Evolutionary conservation across 2,329 filamentous ascomycete genomes (phyloP).

Genomic region (Bisporella sp.): DNA sequence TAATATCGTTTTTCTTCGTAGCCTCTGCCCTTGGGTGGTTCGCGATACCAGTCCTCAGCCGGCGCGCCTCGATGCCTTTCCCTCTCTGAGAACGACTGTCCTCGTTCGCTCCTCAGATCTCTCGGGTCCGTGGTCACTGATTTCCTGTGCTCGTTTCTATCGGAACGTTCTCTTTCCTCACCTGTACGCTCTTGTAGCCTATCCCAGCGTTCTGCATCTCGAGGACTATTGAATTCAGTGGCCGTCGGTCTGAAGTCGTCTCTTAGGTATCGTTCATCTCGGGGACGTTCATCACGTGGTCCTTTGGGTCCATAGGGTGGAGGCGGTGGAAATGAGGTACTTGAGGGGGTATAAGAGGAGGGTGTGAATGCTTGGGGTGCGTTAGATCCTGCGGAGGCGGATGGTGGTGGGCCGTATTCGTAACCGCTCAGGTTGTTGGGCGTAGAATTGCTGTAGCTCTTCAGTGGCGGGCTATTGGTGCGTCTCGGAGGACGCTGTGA

Average conservation of each 20-base stretch:
- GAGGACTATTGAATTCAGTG: slow-evolving; percentile 22
- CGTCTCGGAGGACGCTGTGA: slow-evolving; percentile 10
- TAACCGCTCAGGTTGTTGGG: slow-evolving; percentile 17
- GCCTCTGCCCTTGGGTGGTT: neutral
- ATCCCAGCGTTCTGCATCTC: slow-evolving; percentile 25
- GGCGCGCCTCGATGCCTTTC: neutral
- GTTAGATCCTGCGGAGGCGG: slow-evolving; percentile 12
- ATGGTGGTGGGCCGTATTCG: slow-evolving; percentile 17
- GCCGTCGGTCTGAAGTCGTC: slow-evolving; percentile 18
- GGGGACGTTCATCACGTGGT: slow-evolving; percentile 6
- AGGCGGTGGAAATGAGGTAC: slow-evolving; percentile 20
- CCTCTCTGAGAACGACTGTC: neutral
- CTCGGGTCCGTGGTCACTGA: neutral
- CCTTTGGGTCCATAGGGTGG: slow-evolving; percentile 15
- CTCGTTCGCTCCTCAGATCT: neutral
- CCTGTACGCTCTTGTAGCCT: slow-evolving; percentile 13
- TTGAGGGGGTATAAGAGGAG: slow-evolving; percentile 12
- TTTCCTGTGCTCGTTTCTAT: neutral
- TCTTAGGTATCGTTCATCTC: slow-evolving; percentile 16
- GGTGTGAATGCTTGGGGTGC: slow-evolving; percentile 10
- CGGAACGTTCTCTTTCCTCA: neutral
- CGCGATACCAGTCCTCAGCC: neutral
- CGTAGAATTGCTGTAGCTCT: slow-evolving; percentile 21
- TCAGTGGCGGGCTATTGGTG: slow-evolving; percentile 19
- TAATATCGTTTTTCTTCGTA: too few species aligned